These are phyloP conservation scores for Pyracantha coccinea DNA, from an alignment of 331 rosid species.

Conservation along the genomic window DNA sequence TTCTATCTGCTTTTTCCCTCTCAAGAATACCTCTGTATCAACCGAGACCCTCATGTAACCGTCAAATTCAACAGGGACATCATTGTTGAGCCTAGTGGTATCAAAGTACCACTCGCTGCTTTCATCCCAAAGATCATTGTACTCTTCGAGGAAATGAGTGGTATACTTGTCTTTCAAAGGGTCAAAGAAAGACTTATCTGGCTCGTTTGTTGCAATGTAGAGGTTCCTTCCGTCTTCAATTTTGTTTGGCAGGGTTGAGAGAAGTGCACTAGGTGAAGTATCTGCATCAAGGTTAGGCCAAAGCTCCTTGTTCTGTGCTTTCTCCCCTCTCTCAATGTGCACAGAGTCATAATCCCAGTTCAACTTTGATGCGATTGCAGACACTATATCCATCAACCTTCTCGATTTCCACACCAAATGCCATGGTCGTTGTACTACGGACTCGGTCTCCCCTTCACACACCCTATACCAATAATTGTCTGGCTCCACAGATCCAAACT, in stretches of 20 bases:
- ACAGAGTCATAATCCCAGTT: slow-evolving; percentile 94
- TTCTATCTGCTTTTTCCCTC: slow-evolving; percentile 94
- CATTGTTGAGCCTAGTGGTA: slow-evolving; percentile 61
- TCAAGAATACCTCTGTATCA: slow-evolving; percentile 91
- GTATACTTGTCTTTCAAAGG: slow-evolving; percentile 85
- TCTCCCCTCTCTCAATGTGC: slow-evolving; percentile 91
- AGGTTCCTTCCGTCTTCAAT: slow-evolving; percentile 79
- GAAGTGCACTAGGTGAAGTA: slow-evolving; percentile 74
- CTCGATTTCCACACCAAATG: slow-evolving; percentile 94
- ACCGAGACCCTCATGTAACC: slow-evolving; percentile 95
- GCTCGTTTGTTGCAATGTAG: slow-evolving; percentile 86
- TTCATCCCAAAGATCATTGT: slow-evolving; percentile 87
- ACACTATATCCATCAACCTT: slow-evolving; percentile 86
- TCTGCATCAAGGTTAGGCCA: slow-evolving; percentile 94
- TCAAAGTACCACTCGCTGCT: slow-evolving; percentile 76
- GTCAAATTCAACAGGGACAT: slow-evolving; percentile 77
- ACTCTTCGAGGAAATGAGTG: slow-evolving; percentile 84
- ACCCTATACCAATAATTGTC: slow-evolving; percentile 97
- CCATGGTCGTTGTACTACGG: slow-evolving; percentile 91
- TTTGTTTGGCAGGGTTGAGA: slow-evolving; percentile 64
- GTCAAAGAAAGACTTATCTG: slow-evolving; percentile 55
- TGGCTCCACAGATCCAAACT: slow-evolving; percentile 87
- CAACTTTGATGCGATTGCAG: slow-evolving; percentile 68
- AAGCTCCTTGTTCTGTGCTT: slow-evolving; percentile 78
- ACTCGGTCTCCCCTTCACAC: slow-evolving; percentile 96